Base-by-base conservation (phyloP, 495 filamentous ascomycete species). In the Hyphodiscus hymeniophilus region DNA sequence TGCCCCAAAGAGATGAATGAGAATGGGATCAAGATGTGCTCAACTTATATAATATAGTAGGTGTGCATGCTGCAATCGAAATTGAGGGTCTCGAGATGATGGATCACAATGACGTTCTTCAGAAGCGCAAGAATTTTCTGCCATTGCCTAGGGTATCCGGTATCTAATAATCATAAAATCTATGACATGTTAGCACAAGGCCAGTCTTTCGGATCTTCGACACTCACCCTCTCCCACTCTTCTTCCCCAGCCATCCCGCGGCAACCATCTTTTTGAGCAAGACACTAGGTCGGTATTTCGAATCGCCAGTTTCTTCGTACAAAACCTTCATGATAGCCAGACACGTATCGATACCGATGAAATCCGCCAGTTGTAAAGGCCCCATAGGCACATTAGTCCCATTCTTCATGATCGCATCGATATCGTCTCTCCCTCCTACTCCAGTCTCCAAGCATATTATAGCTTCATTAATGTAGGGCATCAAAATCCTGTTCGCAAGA, bases 381-480 rank as follows among this genome's bases (percentile, higher is more conserved):
- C 92, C 92, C 92, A 99, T 99, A 7, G 94, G 92, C 39, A 97
- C 92, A 64, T 95, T 95, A 15, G 92, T 97, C 24, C 92, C 92
- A 54, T 94, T 95, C 78, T 95, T 96, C 92, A 99, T 99, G 57
- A 95, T 97, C 50, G 72, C 83, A 62, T 99, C 92, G 49, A 99
- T 97, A 54, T 90, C 83, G 48, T 96, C 87, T 46, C 84, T 82
- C 45, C 71, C 70, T 13, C 94, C 92, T 2, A 99, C 79, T 2
- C 87, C 87, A 1, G 92, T 97, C 63, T 99, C 92, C 6, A 99
- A 71, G 66, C 92, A 99, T 49, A 95, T 95, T 31, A 99, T 73
- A 2, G 92, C 92, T 69, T 99, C 92, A 63, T 99, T 99, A 69
- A 99, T 95, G 63, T 99, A 99, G 0, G 92, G 92, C 92, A 99